Evolutionary conservation across 2,329 filamentous ascomycete species (phyloP), one percentile per base, ranked within the genome.

Genomic region (Ascochyta clinopodiicola): DNA sequence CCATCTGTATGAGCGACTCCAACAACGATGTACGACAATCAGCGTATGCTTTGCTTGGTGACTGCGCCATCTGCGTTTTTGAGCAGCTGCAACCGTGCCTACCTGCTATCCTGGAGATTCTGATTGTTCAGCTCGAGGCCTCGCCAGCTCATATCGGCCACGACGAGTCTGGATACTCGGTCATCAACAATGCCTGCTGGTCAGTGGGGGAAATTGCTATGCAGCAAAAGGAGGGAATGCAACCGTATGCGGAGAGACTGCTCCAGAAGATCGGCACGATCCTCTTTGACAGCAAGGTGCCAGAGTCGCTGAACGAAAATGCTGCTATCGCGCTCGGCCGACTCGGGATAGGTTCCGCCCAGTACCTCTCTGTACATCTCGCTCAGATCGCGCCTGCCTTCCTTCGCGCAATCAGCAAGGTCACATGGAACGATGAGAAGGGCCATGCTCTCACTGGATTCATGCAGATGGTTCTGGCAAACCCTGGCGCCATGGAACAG

Each of bases 161-260:
- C 57, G 87, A 92, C 42, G 91, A 96, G 61, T 89, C 86, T 17
- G 88, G 88, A 13, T 97, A 96, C 74, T 92, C 92, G 57, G 93
- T 98, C 27, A 88, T 98, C 56, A 99, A 98, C 83, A 99, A 99
- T 72, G 94, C 95, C 21, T 98, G 94, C 79, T 99, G 95, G 95
- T 96, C 93, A 6, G 88, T 88, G 22, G 95, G 95, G 37, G 95
- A 99, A 79, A 95, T 98, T 59, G 87, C 92, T 15, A 87, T 96
- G 75, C 88, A 91, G 58, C 84, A 90, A 72, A 86, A 88, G 59
- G 80, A 81, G 27, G 86, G 84, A 49, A 90, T 97, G 86, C 83
- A 83, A 1, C 89, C 88, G 1, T 96, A 89, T 72, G 84, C 92
- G 9, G 87, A 90, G 21, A 85, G 89, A 59, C 80, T 99, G 15